A percentile compares a stretch with the other conserved stretches of the same genome.
These are phyloP conservation scores for Mariannaea sp. DNA, from an alignment of 2,329 filamentous ascomycete genomes.

Conservation along the genomic window DNA sequence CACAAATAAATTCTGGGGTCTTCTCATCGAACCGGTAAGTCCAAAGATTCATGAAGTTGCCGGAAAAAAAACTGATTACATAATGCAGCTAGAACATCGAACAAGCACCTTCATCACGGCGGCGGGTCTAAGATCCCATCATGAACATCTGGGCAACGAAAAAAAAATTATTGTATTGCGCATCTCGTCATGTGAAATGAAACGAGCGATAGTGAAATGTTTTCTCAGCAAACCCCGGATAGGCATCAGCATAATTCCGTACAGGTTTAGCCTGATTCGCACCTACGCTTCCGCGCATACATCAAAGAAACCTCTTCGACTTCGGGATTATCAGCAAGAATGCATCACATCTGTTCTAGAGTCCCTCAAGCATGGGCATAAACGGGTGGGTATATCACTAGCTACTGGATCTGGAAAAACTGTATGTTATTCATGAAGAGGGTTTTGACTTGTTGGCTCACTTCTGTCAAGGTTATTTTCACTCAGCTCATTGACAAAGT, in stretches of 20 bases:
- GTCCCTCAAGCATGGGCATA: constrained; percentile 72
- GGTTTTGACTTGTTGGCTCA: constrained; percentile 18
- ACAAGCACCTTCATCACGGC: neutral
- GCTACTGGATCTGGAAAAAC: constrained; percentile 92
- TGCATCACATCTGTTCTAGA: constrained; percentile 81
- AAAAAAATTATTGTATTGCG: constrained; percentile 12
- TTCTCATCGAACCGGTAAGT: neutral
- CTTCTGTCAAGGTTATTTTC: constrained; percentile 77
- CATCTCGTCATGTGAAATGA: constrained; percentile 45
- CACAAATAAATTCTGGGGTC: no score
- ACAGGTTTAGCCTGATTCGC: constrained; percentile 23
- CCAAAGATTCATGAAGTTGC: neutral
- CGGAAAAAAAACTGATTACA: constrained; percentile 27
- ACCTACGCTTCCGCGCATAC: constrained; percentile 31
- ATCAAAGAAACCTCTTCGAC: constrained; percentile 51
- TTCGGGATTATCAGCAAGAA: constrained; percentile 89
- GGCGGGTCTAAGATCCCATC: constrained; percentile 1
- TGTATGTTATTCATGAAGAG: constrained; percentile 50
- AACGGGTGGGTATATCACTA: constrained; percentile 80
- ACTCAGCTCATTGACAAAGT: constrained; percentile 90
- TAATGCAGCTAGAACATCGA: constrained; percentile 22
- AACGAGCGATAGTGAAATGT: constrained; percentile 40
- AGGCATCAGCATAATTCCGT: constrained; percentile 14
- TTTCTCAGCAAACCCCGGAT: constrained; percentile 30
- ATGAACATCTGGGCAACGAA: constrained; percentile 12